These are phyloP conservation scores for Picochlorum sp. DNA, from an alignment of 139 green algal genomes.

Conservation along the genomic window DNA sequence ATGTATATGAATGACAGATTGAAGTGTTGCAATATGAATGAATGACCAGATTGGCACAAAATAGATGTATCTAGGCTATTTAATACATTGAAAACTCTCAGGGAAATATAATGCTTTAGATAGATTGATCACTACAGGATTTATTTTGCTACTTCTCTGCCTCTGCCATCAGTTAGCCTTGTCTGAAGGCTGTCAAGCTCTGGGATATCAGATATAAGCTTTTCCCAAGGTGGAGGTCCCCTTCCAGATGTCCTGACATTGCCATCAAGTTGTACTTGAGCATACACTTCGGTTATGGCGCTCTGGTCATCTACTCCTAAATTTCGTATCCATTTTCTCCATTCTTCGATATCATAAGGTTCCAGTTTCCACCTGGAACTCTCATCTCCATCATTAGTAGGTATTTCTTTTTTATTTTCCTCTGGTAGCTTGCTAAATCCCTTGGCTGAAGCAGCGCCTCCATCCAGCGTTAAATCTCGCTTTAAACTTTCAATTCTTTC, in stretches of 20 bases:
- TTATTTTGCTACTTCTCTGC: no score
- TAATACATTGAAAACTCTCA: no score
- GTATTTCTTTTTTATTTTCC: conserved; percentile 30
- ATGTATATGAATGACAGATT: background rate
- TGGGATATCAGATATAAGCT: conserved; percentile 71
- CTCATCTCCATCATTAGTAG: background rate
- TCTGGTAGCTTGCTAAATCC: conserved; percentile 9
- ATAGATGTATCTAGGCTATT: no score
- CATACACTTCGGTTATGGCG: conserved; percentile 18
- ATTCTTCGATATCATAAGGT: conserved; percentile 37
- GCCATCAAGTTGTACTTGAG: conserved; percentile 81
- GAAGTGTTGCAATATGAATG: no score
- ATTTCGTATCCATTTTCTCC: conserved; percentile 60
- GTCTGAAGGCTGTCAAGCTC: conserved; percentile 54
- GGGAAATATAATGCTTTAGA: no score
- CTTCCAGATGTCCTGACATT: conserved; percentile 59
- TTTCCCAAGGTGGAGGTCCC: conserved; percentile 63
- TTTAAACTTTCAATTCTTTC: conserved; percentile 51
- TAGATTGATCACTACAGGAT: no score
- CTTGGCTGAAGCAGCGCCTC: background rate
- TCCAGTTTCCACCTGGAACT: conserved; percentile 43
- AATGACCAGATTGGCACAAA: no score
- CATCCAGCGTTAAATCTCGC: conserved; percentile 30
- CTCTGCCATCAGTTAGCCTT: conserved; percentile 36
- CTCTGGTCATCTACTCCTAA: conserved; percentile 14